Conservation (phyloP, 768 basidiomycete species). For the Botryobasidium botryosum region DNA sequence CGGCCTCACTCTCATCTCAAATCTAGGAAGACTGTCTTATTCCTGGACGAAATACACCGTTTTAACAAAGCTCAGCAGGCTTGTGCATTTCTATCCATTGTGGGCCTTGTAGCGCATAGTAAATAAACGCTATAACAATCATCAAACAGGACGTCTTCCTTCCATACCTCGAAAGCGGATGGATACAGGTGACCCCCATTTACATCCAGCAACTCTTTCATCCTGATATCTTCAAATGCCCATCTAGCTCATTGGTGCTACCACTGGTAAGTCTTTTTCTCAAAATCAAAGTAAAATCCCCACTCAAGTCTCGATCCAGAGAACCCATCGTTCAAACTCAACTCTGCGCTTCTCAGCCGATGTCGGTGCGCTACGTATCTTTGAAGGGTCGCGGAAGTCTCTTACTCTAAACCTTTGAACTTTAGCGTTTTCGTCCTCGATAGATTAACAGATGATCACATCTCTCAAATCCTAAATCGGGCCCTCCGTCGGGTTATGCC, state of each 20-base stretch:
- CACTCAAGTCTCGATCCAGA: no score
- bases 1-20: slow-evolving; percentile 7
- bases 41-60: slow-evolving; percentile 74
- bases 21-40: slow-evolving; percentile 49
- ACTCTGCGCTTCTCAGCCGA: slow-evolving; percentile 51
- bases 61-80: slow-evolving; percentile 61
- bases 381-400: slow-evolving; percentile 14
- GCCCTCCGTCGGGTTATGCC: slow-evolving; percentile 22
- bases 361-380: slow-evolving; percentile 39
- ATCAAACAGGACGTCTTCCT: slow-evolving; percentile 56
- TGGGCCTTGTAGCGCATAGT: slow-evolving; percentile 1
- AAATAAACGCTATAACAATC: slow-evolving; percentile 13
- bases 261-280: no score
- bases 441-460: slow-evolving; percentile 45
- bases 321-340: slow-evolving; percentile 75
- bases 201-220: no score
- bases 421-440: slow-evolving; percentile 56
- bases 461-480: slow-evolving; percentile 37
- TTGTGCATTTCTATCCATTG: background rate
- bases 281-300: no score
- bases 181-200: slow-evolving; percentile 37
- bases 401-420: slow-evolving; percentile 7
- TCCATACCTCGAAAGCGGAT: slow-evolving; percentile 64
- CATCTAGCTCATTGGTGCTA: slow-evolving; percentile 68
- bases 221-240: no score